Evolutionary conservation across 805 yeast species (phyloP), one percentile per base, ranked within the genome.

Genomic region (Alloascoidea africana): DNA sequence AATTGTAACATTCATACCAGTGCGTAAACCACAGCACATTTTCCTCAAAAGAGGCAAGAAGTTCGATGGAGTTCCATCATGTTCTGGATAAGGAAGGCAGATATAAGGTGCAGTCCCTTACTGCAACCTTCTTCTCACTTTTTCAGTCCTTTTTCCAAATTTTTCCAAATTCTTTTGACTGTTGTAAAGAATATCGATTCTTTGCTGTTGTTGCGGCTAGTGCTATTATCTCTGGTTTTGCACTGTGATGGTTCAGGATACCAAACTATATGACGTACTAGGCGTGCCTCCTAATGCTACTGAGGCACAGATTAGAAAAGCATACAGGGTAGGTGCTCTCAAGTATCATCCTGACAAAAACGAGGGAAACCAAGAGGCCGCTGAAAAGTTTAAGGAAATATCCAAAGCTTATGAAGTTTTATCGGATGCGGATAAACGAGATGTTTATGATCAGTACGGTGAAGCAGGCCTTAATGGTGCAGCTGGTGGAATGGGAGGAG

Each of bases 361-460:
- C 53, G 74, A 70, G 36, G 57, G 55, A 69, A 49, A 53, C 32
- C 57, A 51, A 14, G 97, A 87, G 58, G 96, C 94, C 18, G 91
- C 95, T 38, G 97, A 89, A 54, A 89, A 85, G 63, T 89, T 89
- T 62, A 91, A 89, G 62, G 96, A 86, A 58, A 70, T 85, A 49
- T 75, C 93, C 14, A 71, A 72, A 41, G 96, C 96, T 14, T 74
- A 89, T 56, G 97, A 89, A 60, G 66, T 85, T n/a, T 66, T 89
- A 45, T 70, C 84, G 8, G 96, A 87, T 54, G 65, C 78, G 14
- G 81, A 87, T 54, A 91, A 87, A 66, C 82, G 97, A 65, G 83
- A 78, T 27, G 49, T 79, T 3, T 89, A 89, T 55, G 97, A 91
- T 61, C 75, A 72, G 46, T 85, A 73, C 54, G 99, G 99, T 59